These are phyloP conservation scores for Cyanidioschyzon merolae DNA, from an alignment of 23 red algal genomes.

Conservation along the genomic window DNA sequence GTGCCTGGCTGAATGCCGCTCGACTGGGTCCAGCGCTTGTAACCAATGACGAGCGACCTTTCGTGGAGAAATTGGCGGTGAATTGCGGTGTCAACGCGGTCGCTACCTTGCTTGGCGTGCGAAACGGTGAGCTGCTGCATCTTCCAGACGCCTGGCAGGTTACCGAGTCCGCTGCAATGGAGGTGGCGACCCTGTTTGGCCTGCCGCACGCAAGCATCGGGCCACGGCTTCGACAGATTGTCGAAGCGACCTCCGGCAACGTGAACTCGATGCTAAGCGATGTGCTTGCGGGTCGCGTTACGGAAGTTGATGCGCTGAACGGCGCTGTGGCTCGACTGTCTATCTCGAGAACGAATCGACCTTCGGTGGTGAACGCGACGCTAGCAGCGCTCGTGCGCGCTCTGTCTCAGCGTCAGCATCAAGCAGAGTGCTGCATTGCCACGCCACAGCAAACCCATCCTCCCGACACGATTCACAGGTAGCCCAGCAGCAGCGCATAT, in stretches of 20 bases:
- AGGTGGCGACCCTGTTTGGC: background rate
- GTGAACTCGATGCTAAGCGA: conserved; percentile 19
- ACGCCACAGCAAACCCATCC: too few species aligned
- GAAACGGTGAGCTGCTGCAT: conserved; percentile 5
- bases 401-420: background rate
- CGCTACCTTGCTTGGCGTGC: background rate
- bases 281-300: background rate
- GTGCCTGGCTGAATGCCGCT: background rate
- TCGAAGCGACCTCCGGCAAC: background rate
- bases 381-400: background rate
- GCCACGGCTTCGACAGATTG: background rate
- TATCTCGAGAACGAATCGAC: background rate
- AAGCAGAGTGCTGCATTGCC: too few species aligned
- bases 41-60: background rate
- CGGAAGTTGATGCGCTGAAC: conserved; percentile 25
- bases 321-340: conserved; percentile 13
- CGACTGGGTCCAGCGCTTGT: background rate
- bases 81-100: conserved; percentile 29
- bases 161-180: background rate
- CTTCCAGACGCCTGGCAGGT: background rate
- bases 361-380: background rate
- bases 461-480: too few species aligned
- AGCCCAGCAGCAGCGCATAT: too few species aligned
- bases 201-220: background rate
- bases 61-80: conserved; percentile 6